Conservation (phyloP, 2,329 filamentous ascomycete species). For the Talaromyces sp. region DNA sequence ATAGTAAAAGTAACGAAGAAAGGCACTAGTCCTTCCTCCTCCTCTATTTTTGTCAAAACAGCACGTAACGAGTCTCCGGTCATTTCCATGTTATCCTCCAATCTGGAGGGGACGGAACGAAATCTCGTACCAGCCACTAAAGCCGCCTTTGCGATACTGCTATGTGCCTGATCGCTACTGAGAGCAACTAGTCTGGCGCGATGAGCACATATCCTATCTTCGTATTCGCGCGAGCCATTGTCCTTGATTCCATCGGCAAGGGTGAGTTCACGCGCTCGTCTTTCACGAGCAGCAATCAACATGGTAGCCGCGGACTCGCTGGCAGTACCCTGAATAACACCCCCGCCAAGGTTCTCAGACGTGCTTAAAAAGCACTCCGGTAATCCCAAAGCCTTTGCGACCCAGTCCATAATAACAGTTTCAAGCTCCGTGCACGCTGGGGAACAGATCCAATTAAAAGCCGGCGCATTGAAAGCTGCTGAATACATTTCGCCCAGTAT, state of each 20-base stretch:
- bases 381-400: slow-evolving; percentile 70
- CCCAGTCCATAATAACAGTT: slow-evolving; percentile 89
- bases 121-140: slow-evolving; percentile 82
- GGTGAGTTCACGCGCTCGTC: slow-evolving; percentile 63
- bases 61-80: slow-evolving; percentile 60
- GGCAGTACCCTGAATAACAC: slow-evolving; percentile 90
- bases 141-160: slow-evolving; percentile 80
- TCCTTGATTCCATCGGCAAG: slow-evolving; percentile 47
- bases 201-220: slow-evolving; percentile 66
- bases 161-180: slow-evolving; percentile 75
- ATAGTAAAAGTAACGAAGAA: slow-evolving; percentile 83
- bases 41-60: slow-evolving; percentile 63
- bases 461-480: slow-evolving; percentile 80
- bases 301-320: slow-evolving; percentile 83
- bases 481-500: slow-evolving; percentile 93
- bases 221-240: slow-evolving; percentile 53
- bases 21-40: slow-evolving; percentile 68
- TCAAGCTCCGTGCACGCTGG: slow-evolving; percentile 91
- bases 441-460: slow-evolving; percentile 96
- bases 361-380: slow-evolving; percentile 71
- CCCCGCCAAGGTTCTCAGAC: slow-evolving; percentile 65
- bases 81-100: slow-evolving; percentile 65
- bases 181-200: slow-evolving; percentile 74
- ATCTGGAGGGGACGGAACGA: slow-evolving; percentile 61
- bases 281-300: slow-evolving; percentile 82